Conservation (phyloP, 1,139 yeast species). For the Lodderomyces metapsilosis region DNA sequence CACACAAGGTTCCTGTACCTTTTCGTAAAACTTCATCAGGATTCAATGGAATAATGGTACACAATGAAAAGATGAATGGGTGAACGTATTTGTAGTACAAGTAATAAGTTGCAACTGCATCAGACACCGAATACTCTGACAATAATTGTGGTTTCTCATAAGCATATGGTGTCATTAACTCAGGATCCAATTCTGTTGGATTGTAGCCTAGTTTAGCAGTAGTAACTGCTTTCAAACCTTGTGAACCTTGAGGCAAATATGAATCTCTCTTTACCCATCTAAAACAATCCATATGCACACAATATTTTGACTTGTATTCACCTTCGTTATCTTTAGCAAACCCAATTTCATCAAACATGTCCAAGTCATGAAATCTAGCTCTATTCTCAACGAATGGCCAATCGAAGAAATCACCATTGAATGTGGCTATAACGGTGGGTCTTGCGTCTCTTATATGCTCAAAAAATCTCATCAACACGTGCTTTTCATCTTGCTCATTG, state of each 20-base stretch:
- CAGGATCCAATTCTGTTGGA: conserved; percentile 96
- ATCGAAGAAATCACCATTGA: conserved; percentile 97
- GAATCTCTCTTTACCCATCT: conserved; percentile 99
- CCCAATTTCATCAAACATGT: conserved; percentile 93
- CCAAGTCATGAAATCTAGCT: conserved; percentile 76
- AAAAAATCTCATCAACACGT: conserved; percentile 70
- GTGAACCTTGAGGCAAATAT: conserved; percentile 96
- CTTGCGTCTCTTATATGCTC: conserved; percentile 85
- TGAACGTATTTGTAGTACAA: conserved; percentile 95
- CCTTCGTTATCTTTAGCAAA: conserved; percentile 88
- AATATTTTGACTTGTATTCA: conserved; percentile 88
- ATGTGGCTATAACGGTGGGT: conserved; percentile 96
- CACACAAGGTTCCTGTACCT: conserved; percentile 98
- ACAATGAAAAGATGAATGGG: conserved; percentile 93
- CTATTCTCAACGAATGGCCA: conserved; percentile 98
- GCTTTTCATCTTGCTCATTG: conserved; percentile 85
- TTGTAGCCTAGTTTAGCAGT: conserved; percentile 94
- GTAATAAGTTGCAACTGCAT: conserved; percentile 98
- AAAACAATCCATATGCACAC: conserved; percentile 97
- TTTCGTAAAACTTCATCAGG: conserved; percentile 96
- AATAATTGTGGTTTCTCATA: conserved; percentile 87
- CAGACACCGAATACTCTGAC: conserved; percentile 97
- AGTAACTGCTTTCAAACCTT: conserved; percentile 97
- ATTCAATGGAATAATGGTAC: conserved; percentile 91
- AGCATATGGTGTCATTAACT: conserved; percentile 97